These are phyloP conservation scores for Arctostaphylos glauca DNA, from an alignment of 148 eudicot genomes.

Conservation along the genomic window DNA sequence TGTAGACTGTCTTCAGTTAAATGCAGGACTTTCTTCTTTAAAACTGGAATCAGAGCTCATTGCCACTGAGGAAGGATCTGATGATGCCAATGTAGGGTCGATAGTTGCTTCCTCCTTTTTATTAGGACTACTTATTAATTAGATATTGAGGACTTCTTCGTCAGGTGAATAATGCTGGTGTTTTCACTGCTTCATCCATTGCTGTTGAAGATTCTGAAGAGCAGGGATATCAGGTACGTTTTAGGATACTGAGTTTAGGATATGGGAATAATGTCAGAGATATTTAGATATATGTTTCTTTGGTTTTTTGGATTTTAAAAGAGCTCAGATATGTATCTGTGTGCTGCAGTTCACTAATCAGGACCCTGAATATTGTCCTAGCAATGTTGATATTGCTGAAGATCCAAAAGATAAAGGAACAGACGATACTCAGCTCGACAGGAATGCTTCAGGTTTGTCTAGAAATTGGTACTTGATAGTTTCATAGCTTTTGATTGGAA, in stretches of 20 bases:
- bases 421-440: not conserved
- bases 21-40: conserved; percentile 22
- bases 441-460: conserved; percentile 19
- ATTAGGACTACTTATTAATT: not conserved
- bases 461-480: too few relatives aligned
- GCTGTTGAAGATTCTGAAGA: conserved; percentile 26
- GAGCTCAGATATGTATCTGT: not conserved
- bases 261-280: not conserved
- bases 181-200: conserved; percentile 12
- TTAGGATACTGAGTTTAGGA: not conserved
- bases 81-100: conserved; percentile 23
- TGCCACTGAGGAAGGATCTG: conserved; percentile 16
- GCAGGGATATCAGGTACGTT: conserved; percentile 29
- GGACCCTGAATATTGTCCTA: conserved; percentile 3
- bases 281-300: not conserved
- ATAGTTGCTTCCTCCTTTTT: not conserved
- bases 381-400: conserved; percentile 11
- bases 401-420: not conserved
- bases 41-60: conserved; percentile 16
- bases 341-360: conserved; percentile 13
- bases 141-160: not conserved
- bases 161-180: conserved; percentile 25
- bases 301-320: not conserved
- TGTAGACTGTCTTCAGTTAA: conserved; percentile 19
- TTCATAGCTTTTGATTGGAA: not conserved